A percentile compares a stretch with the other conserved stretches of the same genome.
These are phyloP conservation scores for Mortierella alpina DNA, from an alignment of 192 early-diverging fungal species.

Conservation along the genomic window DNA sequence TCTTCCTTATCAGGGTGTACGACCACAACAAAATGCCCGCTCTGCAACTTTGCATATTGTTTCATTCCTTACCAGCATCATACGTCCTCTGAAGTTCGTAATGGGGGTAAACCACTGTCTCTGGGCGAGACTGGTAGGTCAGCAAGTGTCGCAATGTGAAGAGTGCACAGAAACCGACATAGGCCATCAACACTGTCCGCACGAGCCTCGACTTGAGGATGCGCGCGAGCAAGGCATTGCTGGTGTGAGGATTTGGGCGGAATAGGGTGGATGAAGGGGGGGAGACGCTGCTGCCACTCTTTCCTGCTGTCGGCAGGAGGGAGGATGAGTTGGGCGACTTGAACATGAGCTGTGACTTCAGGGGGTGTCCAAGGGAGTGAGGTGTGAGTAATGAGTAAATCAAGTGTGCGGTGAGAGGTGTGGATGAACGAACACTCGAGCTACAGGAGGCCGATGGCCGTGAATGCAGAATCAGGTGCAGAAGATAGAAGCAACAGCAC, in stretches of 20 bases:
- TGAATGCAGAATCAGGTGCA: not conserved
- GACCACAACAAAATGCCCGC: not conserved
- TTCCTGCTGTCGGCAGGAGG: constrained; percentile 22
- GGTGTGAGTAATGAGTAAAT: too few relatives aligned
- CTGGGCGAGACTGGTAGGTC: constrained; percentile 27
- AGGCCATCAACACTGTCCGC: constrained; percentile 30
- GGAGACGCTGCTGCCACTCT: not conserved
- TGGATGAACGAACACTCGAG: not conserved
- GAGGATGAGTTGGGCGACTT: constrained; percentile 1
- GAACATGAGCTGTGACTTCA: not conserved
- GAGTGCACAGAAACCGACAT: constrained; percentile 44
- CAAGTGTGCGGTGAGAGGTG: not conserved
- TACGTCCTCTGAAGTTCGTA: constrained; percentile 43
- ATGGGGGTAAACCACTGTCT: constrained; percentile 27
- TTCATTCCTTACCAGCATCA: constrained; percentile 20
- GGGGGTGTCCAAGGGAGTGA: not conserved
- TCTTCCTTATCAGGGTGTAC: too few relatives aligned
- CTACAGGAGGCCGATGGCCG: not conserved
- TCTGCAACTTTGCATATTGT: not conserved
- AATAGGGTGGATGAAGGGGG: constrained; percentile 27
- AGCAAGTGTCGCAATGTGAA: constrained; percentile 35
- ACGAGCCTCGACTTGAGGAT: constrained; percentile 29
- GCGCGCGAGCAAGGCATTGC: constrained; percentile 4
- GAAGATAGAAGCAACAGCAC: too few relatives aligned
- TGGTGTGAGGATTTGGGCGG: not conserved